A percentile compares a stretch with the other conserved stretches of the same genome.
These are phyloP conservation scores for Babesia ovis DNA, from an alignment of 169 alveolate species.

Conservation along the genomic window DNA sequence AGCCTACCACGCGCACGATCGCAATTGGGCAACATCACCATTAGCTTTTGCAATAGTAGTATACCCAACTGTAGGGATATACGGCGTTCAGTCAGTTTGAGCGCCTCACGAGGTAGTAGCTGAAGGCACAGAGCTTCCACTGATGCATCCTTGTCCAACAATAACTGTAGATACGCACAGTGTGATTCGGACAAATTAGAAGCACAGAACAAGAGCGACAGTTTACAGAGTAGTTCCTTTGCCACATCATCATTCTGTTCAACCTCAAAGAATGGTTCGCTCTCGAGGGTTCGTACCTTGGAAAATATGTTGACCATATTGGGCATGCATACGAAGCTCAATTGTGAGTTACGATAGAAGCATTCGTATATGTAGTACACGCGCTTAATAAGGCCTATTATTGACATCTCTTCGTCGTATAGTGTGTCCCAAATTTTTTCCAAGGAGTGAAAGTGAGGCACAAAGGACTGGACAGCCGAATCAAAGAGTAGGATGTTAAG, in stretches of 20 bases:
- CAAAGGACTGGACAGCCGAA: conserved; percentile 38
- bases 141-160: conserved; percentile 25
- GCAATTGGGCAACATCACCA: conserved; percentile 46
- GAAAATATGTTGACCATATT: conserved; percentile 3
- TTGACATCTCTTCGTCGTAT: conserved; percentile 46
- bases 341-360: conserved; percentile 28
- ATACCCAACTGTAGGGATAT: conserved; percentile 56
- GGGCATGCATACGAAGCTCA: conserved; percentile 39
- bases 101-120: conserved; percentile 40
- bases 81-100: conserved; percentile 49
- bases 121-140: conserved; percentile 34
- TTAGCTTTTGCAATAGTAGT: conserved; percentile 11
- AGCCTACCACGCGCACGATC: conserved; percentile 20
- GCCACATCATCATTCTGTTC: neutral
- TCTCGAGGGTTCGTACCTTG: neutral
- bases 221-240: conserved; percentile 8
- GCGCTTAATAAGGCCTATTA: conserved; percentile 26
- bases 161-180: conserved; percentile 48
- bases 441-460: conserved; percentile 39
- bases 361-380: conserved; percentile 45
- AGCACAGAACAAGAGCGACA: conserved; percentile 36
- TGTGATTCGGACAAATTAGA: conserved; percentile 35
- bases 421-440: conserved; percentile 33
- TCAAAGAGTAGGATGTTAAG: conserved; percentile 41
- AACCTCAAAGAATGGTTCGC: conserved; percentile 1